These are phyloP conservation scores for Globisporangium nunn DNA, from an alignment of 352 stramenopile genomes.

Conservation along the genomic window DNA sequence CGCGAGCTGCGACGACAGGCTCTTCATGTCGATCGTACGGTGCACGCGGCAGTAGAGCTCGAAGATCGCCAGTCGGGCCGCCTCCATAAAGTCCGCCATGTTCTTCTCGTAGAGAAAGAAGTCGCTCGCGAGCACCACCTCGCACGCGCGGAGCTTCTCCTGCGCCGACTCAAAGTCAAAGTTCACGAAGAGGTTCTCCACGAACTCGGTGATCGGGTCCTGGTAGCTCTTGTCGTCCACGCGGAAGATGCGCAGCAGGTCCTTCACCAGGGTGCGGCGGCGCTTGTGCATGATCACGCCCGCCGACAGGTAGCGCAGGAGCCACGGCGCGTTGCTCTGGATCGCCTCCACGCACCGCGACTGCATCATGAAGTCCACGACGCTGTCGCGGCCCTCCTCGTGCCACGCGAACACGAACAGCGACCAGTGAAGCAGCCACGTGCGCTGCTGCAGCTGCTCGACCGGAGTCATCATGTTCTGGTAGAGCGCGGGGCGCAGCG, in stretches of 20 bases:
- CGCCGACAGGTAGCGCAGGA: slow-evolving; percentile 95
- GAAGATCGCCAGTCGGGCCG: slow-evolving; percentile 96
- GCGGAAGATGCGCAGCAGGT: slow-evolving; percentile 94
- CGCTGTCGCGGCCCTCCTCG: slow-evolving; percentile 92
- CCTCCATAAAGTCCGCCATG: slow-evolving; percentile 98
- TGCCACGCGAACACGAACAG: slow-evolving; percentile 94
- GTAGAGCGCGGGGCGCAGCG: not conserved
- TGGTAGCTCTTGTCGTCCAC: slow-evolving; percentile 79
- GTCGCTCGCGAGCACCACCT: slow-evolving; percentile 93
- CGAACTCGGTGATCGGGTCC: slow-evolving; percentile 90
- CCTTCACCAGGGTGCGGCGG: slow-evolving; percentile 89
- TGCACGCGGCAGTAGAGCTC: slow-evolving; percentile 99
- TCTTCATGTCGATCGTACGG: slow-evolving; percentile 97
- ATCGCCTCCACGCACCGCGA: slow-evolving; percentile 93
- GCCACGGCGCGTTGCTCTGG: slow-evolving; percentile 97
- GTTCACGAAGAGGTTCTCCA: slow-evolving; percentile 96
- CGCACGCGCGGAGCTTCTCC: slow-evolving; percentile 89
- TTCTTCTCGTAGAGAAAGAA: slow-evolving; percentile 97
- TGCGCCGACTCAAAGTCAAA: slow-evolving; percentile 99
- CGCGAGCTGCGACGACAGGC: slow-evolving; percentile 94
- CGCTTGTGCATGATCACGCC: slow-evolving; percentile 97
- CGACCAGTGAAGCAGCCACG: slow-evolving; percentile 98
- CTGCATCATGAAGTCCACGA: slow-evolving; percentile 96
- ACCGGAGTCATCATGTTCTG: slow-evolving; percentile 78
- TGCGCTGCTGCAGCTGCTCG: slow-evolving; percentile 95